Percentiles rank a stretch among this genome's conserved stretches.
Evolutionary conservation across 306 rosid genomes (phyloP).

Genomic region (Medicago lupulina): DNA sequence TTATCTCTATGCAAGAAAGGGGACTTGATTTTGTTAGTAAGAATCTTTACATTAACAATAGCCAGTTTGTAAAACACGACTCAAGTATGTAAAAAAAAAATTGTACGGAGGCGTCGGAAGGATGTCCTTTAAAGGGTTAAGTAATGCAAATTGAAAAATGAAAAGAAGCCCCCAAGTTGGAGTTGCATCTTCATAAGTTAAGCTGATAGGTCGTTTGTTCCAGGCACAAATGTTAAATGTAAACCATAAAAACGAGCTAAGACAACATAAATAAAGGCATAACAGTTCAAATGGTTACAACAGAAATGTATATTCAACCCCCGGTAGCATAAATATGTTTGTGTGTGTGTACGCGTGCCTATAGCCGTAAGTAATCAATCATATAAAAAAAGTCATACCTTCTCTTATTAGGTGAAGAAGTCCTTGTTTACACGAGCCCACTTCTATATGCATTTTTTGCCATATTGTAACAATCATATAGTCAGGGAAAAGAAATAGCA

Average conservation of each 20-base stretch:
- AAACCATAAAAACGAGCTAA: conserved; percentile 1
- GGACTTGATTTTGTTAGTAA: not conserved
- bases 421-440: conserved; percentile 68
- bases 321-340: no score
- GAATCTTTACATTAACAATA: conserved; percentile 23
- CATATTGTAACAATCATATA: conserved; percentile 38
- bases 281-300: conserved; percentile 20
- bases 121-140: conserved; percentile 5
- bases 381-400: conserved; percentile 51
- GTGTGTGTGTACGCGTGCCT: no score
- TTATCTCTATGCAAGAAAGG: conserved; percentile 1
- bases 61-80: conserved; percentile 22
- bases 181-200: conserved; percentile 3
- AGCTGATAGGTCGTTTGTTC: not conserved
- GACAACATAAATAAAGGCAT: conserved; percentile 17
- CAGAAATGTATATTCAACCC: not conserved
- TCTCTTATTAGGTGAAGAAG: conserved; percentile 57
- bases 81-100: conserved; percentile 17
- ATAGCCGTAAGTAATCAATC: conserved; percentile 16
- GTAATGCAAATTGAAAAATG: conserved; percentile 20
- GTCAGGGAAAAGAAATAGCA: conserved; percentile 38
- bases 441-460: conserved; percentile 55
- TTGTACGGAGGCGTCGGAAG: not conserved
- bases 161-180: conserved; percentile 33
- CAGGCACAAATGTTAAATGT: conserved; percentile 27